Evolutionary conservation across 345 rosid species (phyloP), one percentile per base, ranked within the genome.

Genomic region (Hibiscus mutabilis): DNA sequence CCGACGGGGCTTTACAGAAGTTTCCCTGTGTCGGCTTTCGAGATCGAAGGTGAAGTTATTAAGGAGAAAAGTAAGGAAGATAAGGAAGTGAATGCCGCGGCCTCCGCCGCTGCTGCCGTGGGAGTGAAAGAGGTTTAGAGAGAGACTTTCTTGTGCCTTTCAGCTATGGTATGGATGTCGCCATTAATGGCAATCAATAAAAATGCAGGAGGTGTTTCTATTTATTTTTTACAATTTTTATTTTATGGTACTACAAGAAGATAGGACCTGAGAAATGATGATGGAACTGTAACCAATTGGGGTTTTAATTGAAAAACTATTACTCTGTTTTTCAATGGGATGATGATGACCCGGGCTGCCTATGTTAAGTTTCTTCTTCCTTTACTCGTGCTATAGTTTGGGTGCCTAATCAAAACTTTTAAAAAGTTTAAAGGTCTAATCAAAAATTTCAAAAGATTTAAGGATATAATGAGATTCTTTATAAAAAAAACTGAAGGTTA

Each of bases 1-100:
- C 91, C 99, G 3, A 15, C 96, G n/a, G 92, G 93, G 35, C 82
- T 92, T 22, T 85, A 60, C 73, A 85, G 97, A 83, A 47, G 87
- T 37, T 95, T 85, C 79, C 97, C 95, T 0, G 86, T 75, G 29
- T 76, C 87, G 0, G 97, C 97, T 44, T 92, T 95, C 55, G 74
- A 70, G 79, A 63, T 86, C 52, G 87, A 87, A 53, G 90, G 82
- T 68, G 81, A 66, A 57, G 19, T 22, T 72, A 61, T 51, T 0
- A 78, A 80, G 74, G 80, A 75, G 69, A 81, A 80, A 63, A 73
- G 64, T 59, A 78, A 59, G 0, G 79, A 67, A n/a, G 83, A 60
- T 25, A 71, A 68, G 49, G 82, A 75, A 57, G 74, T 55, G 22
- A 65, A 35, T 59, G 78, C 27, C 55, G 79, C 27, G 5, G 76